phyloP scores from a whole-genome alignment of 2,329 filamentous ascomycete species.

The Penicillium psychrosexuale region DNA sequence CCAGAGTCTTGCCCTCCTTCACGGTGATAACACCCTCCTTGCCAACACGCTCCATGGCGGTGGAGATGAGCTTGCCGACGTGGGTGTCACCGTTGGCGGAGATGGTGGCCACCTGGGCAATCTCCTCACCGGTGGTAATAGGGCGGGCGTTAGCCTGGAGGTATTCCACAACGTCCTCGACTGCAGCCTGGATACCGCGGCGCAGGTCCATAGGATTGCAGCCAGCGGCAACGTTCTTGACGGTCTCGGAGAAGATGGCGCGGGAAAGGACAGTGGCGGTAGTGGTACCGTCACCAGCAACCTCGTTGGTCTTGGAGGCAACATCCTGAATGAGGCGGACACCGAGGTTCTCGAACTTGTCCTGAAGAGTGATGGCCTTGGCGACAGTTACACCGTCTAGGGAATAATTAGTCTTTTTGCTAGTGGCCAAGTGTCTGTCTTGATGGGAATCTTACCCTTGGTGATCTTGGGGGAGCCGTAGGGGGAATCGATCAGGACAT shows the following conservation, averaged over 20 bases:
- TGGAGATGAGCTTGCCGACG: conserved; percentile 93
- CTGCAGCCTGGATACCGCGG: conserved; percentile 93
- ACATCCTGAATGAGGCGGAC: conserved; percentile 96
- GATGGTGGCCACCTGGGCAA: conserved; percentile 97
- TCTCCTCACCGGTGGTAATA: conserved; percentile 95
- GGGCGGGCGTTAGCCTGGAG: conserved; percentile 95
- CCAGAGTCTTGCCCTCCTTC: conserved; percentile 98
- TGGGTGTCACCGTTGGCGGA: conserved; percentile 95
- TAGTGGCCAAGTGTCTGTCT: not conserved
- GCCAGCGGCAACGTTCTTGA: conserved; percentile 98
- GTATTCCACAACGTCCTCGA: conserved; percentile 91
- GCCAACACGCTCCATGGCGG: conserved; percentile 99
- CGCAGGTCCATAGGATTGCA: conserved; percentile 99
- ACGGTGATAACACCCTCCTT: conserved; percentile 99
- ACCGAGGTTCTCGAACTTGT: conserved; percentile 99
- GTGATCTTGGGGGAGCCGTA: conserved; percentile 99
- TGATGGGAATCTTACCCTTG: conserved; percentile 68
- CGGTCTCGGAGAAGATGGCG: conserved; percentile 98
- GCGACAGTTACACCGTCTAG: conserved; percentile 84
- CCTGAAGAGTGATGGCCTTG: conserved; percentile 86
- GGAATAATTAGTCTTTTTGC: conserved; percentile 14
- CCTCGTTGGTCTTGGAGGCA: conserved; percentile 98
- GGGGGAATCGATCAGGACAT: conserved; percentile 96
- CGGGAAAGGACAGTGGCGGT: conserved; percentile 95
- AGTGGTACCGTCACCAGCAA: conserved; percentile 96